These are phyloP conservation scores for Magnaporthiopsis poae DNA, from an alignment of 2,329 filamentous ascomycete genomes.

Conservation along the genomic window DNA sequence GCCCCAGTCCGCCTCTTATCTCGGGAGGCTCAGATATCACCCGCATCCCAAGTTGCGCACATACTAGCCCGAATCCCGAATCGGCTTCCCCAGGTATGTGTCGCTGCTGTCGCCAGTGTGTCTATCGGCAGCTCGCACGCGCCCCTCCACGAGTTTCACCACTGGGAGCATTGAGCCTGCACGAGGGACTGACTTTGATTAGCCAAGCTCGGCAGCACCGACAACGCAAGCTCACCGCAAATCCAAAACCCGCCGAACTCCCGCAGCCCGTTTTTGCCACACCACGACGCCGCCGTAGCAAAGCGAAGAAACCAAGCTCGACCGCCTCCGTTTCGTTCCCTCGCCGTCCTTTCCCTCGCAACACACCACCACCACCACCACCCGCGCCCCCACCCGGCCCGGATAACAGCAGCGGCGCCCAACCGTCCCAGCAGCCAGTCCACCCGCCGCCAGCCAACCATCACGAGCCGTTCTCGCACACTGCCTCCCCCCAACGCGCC, in stretches of 20 bases:
- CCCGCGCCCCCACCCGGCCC: background rate
- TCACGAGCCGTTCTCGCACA: slow-evolving; percentile 21
- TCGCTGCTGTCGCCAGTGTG: background rate
- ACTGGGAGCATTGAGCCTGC: background rate
- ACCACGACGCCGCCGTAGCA: slow-evolving; percentile 1
- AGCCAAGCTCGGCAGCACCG: background rate
- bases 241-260: background rate
- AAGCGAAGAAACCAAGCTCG: background rate
- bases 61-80: background rate
- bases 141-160: background rate
- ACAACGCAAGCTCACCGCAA: background rate
- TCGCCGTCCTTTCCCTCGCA: background rate
- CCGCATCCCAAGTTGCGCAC: background rate
- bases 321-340: background rate
- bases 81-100: background rate
- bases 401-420: background rate
- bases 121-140: background rate
- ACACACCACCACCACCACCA: background rate
- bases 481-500: slow-evolving; percentile 14
- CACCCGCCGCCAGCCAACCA: slow-evolving; percentile 8
- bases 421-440: background rate
- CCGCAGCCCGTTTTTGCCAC: background rate
- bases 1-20: slow-evolving; percentile 1
- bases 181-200: background rate
- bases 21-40: slow-evolving; percentile 5